phyloP scores from a whole-genome alignment of 192 early-diverging fungal species.

The Backusella sp. region DNA sequence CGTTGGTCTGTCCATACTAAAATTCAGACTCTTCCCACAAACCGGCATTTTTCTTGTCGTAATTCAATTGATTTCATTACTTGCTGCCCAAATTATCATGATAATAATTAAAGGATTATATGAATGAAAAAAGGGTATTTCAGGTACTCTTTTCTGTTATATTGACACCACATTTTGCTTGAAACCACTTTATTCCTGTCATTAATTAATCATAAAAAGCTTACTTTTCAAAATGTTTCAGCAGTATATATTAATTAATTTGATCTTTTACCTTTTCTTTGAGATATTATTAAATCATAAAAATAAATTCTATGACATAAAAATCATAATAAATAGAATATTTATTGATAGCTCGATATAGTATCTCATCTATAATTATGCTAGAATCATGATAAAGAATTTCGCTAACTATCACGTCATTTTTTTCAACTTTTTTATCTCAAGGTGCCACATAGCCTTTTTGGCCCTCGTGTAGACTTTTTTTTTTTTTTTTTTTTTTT shows the following conservation, averaged over 20 bases:
- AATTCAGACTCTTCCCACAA: background rate
- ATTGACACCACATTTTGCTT: background rate
- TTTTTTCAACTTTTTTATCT: background rate
- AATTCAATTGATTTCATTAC: background rate
- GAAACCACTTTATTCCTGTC: background rate
- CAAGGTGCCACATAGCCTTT: background rate
- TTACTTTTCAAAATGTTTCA: background rate
- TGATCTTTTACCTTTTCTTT: background rate
- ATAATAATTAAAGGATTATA: background rate
- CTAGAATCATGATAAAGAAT: background rate
- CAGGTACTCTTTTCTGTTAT: background rate
- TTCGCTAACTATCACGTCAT: conserved; percentile 7
- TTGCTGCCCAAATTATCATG: background rate
- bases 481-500: no score
- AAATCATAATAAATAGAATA: background rate
- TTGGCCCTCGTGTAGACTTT: background rate
- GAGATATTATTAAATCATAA: background rate
- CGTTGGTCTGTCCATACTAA: background rate
- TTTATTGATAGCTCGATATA: background rate
- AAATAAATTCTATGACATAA: background rate
- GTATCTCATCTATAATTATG: background rate
- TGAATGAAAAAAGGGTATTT: background rate
- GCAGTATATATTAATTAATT: background rate
- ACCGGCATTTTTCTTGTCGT: background rate
- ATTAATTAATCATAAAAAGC: background rate